phyloP scores from a whole-genome alignment of 1,284 basidiomycete species.

The Marasmius fiardii region DNA sequence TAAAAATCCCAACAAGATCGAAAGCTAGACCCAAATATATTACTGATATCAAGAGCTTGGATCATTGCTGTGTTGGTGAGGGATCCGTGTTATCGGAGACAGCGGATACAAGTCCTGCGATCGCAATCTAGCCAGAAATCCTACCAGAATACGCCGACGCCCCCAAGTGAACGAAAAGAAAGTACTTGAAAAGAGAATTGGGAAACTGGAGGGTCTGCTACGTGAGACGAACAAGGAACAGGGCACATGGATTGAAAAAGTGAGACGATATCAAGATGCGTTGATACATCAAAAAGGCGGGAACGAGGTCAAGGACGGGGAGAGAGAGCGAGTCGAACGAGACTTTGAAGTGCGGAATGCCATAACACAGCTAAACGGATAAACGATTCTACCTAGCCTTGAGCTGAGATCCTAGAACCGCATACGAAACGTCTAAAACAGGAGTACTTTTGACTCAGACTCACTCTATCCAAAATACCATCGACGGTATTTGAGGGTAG shows the following conservation, averaged over 20 bases:
- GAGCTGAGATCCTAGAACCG: neutral
- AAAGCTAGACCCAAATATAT: too few relatives aligned
- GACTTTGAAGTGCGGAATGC: neutral
- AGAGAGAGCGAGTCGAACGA: neutral
- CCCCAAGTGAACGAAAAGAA: too few relatives aligned
- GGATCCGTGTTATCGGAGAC: slow-evolving; percentile 16
- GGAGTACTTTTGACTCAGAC: slow-evolving; percentile 4
- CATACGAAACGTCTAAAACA: neutral
- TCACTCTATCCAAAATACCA: slow-evolving; percentile 51
- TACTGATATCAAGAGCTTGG: neutral
- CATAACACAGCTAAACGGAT: neutral
- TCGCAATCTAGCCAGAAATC: too few relatives aligned
- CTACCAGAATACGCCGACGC: too few relatives aligned
- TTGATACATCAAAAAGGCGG: neutral
- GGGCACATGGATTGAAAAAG: neutral
- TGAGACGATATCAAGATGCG: neutral
- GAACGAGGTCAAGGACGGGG: neutral
- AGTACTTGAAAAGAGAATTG: too few relatives aligned
- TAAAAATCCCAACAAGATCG: neutral
- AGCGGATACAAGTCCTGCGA: too few relatives aligned
- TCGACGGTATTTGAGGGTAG: slow-evolving; percentile 71
- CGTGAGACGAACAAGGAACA: neutral
- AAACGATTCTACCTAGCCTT: neutral
- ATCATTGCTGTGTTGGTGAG: slow-evolving; percentile 1
- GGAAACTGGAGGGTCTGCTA: too few relatives aligned